Percentiles rank a stretch among this genome's conserved stretches.
Conservation (phyloP, 2,329 filamentous ascomycete genomes). For the Cordyceps farinosa region DNA sequence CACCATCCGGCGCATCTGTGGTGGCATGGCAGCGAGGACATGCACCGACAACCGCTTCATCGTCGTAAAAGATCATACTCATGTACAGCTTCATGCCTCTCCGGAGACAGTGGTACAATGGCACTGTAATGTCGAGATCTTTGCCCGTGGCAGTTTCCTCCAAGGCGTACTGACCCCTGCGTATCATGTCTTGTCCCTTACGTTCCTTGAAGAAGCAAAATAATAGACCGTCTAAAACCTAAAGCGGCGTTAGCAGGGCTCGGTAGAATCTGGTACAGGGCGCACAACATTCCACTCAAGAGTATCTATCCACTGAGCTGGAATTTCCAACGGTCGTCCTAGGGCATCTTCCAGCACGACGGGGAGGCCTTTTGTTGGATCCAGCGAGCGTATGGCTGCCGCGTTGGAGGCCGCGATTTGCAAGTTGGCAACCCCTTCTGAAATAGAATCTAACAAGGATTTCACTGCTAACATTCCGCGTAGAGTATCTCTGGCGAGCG, state of each 20-base stretch:
- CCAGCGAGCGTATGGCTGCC: background rate
- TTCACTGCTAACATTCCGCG: background rate
- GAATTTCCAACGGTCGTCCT: background rate
- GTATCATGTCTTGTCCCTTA: conserved; percentile 1
- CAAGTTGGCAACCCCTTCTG: background rate
- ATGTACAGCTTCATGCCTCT: conserved; percentile 1
- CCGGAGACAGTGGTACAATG: background rate
- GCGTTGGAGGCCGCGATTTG: background rate
- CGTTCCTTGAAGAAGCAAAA: background rate
- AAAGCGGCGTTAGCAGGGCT: background rate
- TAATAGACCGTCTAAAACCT: background rate
- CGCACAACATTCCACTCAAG: background rate
- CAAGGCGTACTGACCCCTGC: background rate
- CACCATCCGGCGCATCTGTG: background rate
- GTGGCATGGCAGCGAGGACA: background rate
- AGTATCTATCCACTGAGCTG: background rate
- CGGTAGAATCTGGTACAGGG: background rate
- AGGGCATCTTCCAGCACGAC: background rate
- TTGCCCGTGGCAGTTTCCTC: background rate
- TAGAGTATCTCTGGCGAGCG: background rate
- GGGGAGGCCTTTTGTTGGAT: background rate
- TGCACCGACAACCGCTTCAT: background rate
- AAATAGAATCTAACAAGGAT: background rate
- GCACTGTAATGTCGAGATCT: background rate
- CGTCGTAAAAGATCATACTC: conserved; percentile 1